Evolutionary conservation across 306 rosid species (phyloP).

Genomic region (Morella rubra): DNA sequence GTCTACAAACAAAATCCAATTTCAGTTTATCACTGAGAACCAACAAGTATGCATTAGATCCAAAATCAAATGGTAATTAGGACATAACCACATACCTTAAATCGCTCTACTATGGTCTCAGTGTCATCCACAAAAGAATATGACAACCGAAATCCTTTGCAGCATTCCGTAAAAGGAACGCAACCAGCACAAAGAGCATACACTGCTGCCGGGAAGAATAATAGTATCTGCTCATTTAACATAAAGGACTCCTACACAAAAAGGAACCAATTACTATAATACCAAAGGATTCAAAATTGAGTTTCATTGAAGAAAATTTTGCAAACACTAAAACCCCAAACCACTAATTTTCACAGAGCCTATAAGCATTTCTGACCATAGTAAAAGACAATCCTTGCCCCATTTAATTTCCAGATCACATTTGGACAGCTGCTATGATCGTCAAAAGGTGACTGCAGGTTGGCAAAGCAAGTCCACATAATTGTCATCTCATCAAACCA

Average conservation of each 20-base stretch:
- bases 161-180: constrained; percentile 50
- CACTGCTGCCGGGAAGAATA: constrained; percentile 74
- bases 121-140: constrained; percentile 39
- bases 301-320: background rate
- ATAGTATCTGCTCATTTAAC: constrained; percentile 49
- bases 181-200: constrained; percentile 80
- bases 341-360: too few species aligned
- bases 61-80: constrained; percentile 17
- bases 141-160: constrained; percentile 35
- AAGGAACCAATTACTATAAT: constrained; percentile 9
- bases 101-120: constrained; percentile 43
- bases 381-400: background rate
- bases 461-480: background rate
- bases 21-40: constrained; percentile 13
- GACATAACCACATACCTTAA: constrained; percentile 45
- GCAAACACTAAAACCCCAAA: too few species aligned
- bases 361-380: background rate
- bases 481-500: background rate
- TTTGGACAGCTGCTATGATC: background rate
- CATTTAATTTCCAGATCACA: background rate
- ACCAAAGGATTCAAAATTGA: background rate
- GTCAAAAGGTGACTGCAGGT: background rate
- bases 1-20: constrained; percentile 47
- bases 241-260: constrained; percentile 52
- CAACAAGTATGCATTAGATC: constrained; percentile 16